A percentile compares a stretch with the other conserved stretches of the same genome.
Evolutionary conservation across 306 rosid species (phyloP).

Genomic region (Vigna nakashimae): DNA sequence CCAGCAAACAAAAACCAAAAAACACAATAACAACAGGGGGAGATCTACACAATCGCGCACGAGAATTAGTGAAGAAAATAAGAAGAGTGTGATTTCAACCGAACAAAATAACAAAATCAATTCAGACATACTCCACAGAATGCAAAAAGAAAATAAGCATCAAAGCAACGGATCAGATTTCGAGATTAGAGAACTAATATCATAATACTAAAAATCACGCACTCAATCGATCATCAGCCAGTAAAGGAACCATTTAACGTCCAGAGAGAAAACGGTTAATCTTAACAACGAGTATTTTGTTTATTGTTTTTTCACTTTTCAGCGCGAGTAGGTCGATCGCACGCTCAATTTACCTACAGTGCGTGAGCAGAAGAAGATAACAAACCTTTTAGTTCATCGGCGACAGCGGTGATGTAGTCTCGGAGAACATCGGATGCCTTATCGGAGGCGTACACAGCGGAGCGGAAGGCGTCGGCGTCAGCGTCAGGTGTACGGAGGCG

Average conservation of each 20-base stretch:
- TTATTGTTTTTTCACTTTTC: not conserved
- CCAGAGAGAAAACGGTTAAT: not conserved
- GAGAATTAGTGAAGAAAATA: conserved; percentile 19
- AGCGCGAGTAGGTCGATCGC: not conserved
- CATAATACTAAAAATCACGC: not conserved
- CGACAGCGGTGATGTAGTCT: conserved; percentile 78
- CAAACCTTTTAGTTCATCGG: conserved; percentile 78
- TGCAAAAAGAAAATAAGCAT: not conserved
- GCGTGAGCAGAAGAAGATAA: conserved; percentile 22
- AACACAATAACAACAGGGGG: not conserved
- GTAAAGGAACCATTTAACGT: not conserved
- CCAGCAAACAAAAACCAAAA: conserved; percentile 4
- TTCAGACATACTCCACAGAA: not conserved
- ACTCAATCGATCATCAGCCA: not conserved
- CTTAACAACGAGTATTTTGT: not conserved
- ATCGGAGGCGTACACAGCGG: conserved; percentile 44
- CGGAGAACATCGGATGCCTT: conserved; percentile 58
- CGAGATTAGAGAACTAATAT: conserved; percentile 23
- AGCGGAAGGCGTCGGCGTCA: conserved; percentile 46
- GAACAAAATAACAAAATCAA: conserved; percentile 2
- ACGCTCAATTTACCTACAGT: conserved; percentile 22
- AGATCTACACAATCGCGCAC: conserved; percentile 29
- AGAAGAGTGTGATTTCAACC: conserved; percentile 1
- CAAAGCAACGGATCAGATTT: conserved; percentile 34
- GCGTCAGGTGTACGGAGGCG: conserved; percentile 50